These are phyloP conservation scores for Shiraia sp. DNA, from an alignment of 2,329 filamentous ascomycete species.

Conservation along the genomic window DNA sequence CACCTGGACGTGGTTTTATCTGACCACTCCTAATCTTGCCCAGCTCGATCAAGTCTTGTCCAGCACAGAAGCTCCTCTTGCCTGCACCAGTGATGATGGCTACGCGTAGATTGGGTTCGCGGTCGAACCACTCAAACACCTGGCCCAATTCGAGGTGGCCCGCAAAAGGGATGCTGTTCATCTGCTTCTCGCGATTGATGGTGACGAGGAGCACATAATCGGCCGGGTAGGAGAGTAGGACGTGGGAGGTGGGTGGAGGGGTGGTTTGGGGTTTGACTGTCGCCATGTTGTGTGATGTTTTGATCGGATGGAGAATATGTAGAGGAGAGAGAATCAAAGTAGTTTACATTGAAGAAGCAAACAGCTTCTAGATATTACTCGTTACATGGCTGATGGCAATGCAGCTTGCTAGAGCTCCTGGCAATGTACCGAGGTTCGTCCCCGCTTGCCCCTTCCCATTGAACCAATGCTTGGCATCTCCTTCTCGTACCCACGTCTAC, in stretches of 20 bases:
- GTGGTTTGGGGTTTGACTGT: conserved; percentile 30
- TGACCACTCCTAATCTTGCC: conserved; percentile 35
- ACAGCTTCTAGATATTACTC: no score
- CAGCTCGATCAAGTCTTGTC: conserved; percentile 57
- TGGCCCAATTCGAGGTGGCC: conserved; percentile 55
- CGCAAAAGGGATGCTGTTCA: conserved; percentile 51
- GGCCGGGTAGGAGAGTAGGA: conserved; percentile 52
- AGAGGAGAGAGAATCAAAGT: no score
- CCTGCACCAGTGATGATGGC: conserved; percentile 56
- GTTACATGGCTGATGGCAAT: no score
- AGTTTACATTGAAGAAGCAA: no score
- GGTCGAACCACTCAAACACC: conserved; percentile 59
- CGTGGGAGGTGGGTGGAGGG: conserved; percentile 38
- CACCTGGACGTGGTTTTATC: conserved; percentile 25
- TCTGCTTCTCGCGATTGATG: conserved; percentile 55
- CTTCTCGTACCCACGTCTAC: no score
- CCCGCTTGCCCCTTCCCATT: no score
- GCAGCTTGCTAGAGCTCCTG: no score
- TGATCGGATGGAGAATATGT: no score
- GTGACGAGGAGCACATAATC: conserved; percentile 56
- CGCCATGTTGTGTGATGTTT: conserved; percentile 24
- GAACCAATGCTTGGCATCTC: no score
- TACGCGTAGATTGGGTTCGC: conserved; percentile 53
- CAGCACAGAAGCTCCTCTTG: conserved; percentile 58
- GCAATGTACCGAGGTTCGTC: no score